phyloP scores from a whole-genome alignment of 371 early-diverging fungal species.

The Mucor racemosus region DNA sequence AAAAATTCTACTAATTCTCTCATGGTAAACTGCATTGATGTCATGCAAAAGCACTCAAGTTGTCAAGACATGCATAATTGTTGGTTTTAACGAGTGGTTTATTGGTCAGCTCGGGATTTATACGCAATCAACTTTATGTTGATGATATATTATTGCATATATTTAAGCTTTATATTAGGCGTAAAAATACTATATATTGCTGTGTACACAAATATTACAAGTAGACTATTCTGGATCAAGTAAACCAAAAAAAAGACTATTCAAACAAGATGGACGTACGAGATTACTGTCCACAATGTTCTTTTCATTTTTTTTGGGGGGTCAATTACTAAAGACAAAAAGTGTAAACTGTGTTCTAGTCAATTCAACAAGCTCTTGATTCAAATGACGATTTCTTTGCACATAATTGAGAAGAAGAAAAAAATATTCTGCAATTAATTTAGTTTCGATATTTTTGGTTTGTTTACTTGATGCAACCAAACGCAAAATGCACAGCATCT shows the following conservation, averaged over 20 bases:
- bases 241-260: neutral
- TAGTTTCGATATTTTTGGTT: neutral
- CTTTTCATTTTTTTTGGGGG: neutral
- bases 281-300: neutral
- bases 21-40: neutral
- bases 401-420: neutral
- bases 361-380: neutral
- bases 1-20: neutral
- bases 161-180: neutral
- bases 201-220: neutral
- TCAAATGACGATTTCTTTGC: neutral
- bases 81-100: neutral
- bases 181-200: neutral
- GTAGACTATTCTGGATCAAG: neutral
- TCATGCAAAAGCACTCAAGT: neutral
- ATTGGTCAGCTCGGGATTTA: too few species aligned
- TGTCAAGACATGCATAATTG: conserved; percentile 2
- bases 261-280: neutral
- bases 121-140: neutral
- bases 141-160: neutral
- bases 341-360: neutral
- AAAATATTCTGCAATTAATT: neutral
- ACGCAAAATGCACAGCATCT: conserved; percentile 4
- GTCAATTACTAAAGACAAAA: neutral
- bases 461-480: neutral